Base-by-base conservation (phyloP, 2,329 filamentous ascomycete genomes). In the Cytospora mali region DNA sequence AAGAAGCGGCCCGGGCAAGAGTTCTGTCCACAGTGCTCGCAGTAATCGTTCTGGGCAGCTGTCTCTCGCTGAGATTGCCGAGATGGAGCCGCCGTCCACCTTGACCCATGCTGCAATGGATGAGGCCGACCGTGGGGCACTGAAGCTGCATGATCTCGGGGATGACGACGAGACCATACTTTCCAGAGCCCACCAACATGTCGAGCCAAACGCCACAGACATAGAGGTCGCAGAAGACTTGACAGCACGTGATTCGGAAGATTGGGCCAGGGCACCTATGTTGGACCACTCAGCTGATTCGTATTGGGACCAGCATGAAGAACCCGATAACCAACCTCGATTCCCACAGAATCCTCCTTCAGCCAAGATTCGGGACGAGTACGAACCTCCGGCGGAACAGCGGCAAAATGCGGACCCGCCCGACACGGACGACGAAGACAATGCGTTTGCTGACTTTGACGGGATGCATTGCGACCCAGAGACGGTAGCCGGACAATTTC, bases 371-470 rank as follows among this genome's bases (percentile, higher is more conserved):
- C 52, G 61, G 21, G 46, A 61, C 33, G 48, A 66, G 18, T 61
- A 68, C 54, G 58, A 70, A 39, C 66, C 71, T 49, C 62, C 59
- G 21, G 66, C 70, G 39, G 64, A 69, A 10, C 79, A 80, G 46
- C 77, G 83, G 46, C 80, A 79, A 16, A 74, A 74, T 11, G 85
- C 83, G 11, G 82, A 78, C 13, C 88, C 86, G 4, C 78, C 76
- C 52, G 83, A 84, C 61, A 90, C 89, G 2, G 87, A 81, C 62
- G 86, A 89, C 33, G 86, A 90, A 71, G 85, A 85, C 66, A 76
- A 82, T 46, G 84, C 90, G 3, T 95, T 94, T 77, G 84, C 86
- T 49, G 90, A 93, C 72, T 95, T 95, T 71, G 91, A 95, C 72
- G 91, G 91, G 42, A 88, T 89, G 16, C 90, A 94, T 71, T 92